Base-by-base conservation (phyloP, 2,329 filamentous ascomycete genomes). In the Epichloe bromicola region DNA sequence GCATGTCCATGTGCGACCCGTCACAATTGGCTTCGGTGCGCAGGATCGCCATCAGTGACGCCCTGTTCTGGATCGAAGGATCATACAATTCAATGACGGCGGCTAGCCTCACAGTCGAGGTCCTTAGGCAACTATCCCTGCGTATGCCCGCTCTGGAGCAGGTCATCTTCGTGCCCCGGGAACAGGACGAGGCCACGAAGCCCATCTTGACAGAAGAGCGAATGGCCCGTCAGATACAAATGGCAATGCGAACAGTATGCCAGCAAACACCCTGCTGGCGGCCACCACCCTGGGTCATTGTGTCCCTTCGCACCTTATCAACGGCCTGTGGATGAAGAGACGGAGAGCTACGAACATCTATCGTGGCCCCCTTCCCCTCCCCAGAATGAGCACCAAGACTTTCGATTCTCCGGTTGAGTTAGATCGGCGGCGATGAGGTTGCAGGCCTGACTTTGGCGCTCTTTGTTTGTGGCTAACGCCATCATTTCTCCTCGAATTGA, bases 21-120 rank as follows among this genome's bases (percentile, higher is more conserved):
- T 58, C 57, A 10, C 70, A 76, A 54, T 63, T 75, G 44, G 64
- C 64, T 8, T 51, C 56, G 11, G 66, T 76, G 17, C 65, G 64
- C 36, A 65, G 68, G 11, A 57, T 75, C 20, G 73, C 74, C 36
- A 62, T 76, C 50, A 73, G 67, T 57, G 73, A 74, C 53, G 63
- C 63, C 3, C 60, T 76, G 19, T 69, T 74, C 53, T 67, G 65
- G 65, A 58, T 65, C 23, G 63, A 63, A 47, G 54, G 55, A 47
- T 59, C 56, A 14, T 69, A 68, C 57, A 62, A 60, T 54, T 67
- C 65, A 41, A 66, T 66, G 59, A 63, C 63, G n/a, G 67, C 70
- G 1, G 65, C 68, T 36, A 65, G 62, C 30, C 58, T 71, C 15
- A 69, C 68, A 1, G 60, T 66, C 42, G 69, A 71, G 49, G 58